phyloP scores from a whole-genome alignment of 306 rosid species.

The Coriaria nepalensis region DNA sequence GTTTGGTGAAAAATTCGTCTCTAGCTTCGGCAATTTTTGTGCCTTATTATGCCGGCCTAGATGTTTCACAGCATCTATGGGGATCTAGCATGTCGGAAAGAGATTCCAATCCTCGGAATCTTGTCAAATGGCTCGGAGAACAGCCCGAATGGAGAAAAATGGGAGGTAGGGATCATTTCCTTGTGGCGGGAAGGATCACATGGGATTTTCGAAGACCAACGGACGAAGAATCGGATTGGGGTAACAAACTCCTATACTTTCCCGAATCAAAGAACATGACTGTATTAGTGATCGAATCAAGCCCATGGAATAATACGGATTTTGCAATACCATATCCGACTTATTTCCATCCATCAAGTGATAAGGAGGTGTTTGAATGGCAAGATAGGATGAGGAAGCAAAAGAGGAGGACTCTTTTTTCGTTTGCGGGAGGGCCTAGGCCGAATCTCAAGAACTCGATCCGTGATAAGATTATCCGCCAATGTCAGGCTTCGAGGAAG shows the following conservation, averaged over 20 bases:
- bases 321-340: conserved; percentile 80
- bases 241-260: conserved; percentile 59
- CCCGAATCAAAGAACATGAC: conserved; percentile 73
- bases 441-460: conserved; percentile 42
- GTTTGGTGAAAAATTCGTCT: conserved; percentile 53
- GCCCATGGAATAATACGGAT: conserved; percentile 86
- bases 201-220: conserved; percentile 80
- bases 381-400: conserved; percentile 31
- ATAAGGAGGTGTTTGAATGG: conserved; percentile 33
- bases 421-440: conserved; percentile 77
- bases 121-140: conserved; percentile 28
- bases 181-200: conserved; percentile 70
- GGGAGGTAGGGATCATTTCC: conserved; percentile 86
- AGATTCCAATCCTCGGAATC: conserved; percentile 46
- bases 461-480: conserved; percentile 48
- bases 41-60: conserved; percentile 89
- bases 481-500: conserved; percentile 41
- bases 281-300: conserved; percentile 66
- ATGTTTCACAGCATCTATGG: conserved; percentile 55
- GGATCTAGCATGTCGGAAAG: conserved; percentile 36
- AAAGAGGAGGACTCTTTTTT: conserved; percentile 34
- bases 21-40: conserved; percentile 66
- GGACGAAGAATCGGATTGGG: conserved; percentile 54
- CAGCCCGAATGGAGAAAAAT: conserved; percentile 54
- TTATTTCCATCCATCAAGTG: conserved; percentile 46